Evolutionary conservation across 768 basidiomycete genomes (phyloP), one percentile per base, ranked within the genome.

Genomic region (Fomitopsis serialis): DNA sequence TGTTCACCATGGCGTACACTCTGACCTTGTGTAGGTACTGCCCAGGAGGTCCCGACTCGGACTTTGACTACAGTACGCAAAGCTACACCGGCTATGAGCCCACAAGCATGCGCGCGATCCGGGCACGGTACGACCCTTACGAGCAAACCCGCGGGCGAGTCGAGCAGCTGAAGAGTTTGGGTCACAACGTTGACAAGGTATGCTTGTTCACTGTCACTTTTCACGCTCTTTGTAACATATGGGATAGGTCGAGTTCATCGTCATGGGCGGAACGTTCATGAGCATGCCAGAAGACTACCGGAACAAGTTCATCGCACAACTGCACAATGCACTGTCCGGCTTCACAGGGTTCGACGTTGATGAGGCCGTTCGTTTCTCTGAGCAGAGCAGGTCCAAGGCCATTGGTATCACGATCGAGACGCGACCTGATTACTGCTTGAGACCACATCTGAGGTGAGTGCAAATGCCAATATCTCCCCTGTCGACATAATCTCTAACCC

Each of bases 241-340:
- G n/a, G 34, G 36, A 34, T 50, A 90, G 89, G 87, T 92, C 27
- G 90, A 92, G 61, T 89, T 86, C 61, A 98, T 97, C 58, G 79
- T 96, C 56, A 98, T 98, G 97, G 97, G 97, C 22, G 97, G 97
- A 43, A 99, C 97, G 11, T 99, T 99, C 70, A 98, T 99, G 94
- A 98, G 95, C 65, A 96, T 98, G 89, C 90, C 95, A 35, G 94
- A 98, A 68, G 91, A 93, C 43, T 98, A 99, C 67, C 82, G 97
- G 55, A 84, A 82, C 55, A 85, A 89, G 58, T 99, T 99, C 60
- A 80, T 98, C 51, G 94, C 96, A 1, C 95, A 98, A 56, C 76
- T 99, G 52, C 97, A 98, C 68, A 98, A 98, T 68, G 96, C 97
- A 1, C 74, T 99, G 5, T 94, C 92, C 15, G 97, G 97, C 0